Conservation (phyloP, 352 stramenopile genomes). For the Globisporangium canariense region DNA sequence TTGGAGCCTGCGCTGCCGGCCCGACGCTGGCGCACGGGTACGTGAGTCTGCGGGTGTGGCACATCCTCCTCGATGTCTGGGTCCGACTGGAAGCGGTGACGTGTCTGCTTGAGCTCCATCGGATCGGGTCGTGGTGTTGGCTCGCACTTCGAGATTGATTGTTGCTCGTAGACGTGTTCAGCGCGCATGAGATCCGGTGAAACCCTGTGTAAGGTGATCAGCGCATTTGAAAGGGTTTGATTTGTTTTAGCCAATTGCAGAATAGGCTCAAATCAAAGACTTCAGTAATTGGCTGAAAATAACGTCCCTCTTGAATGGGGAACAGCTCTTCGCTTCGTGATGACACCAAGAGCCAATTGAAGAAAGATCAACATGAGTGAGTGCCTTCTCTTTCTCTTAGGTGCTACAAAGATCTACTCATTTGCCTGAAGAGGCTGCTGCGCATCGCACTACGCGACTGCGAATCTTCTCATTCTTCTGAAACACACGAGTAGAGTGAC, state of each 20-base stretch:
- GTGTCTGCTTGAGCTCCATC: slow-evolving; percentile 12
- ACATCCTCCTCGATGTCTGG: slow-evolving; percentile 21
- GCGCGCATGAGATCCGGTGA: not conserved
- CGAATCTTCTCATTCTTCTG: too few relatives aligned
- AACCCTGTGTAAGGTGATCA: not conserved
- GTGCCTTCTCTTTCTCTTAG: too few relatives aligned
- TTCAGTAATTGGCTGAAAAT: too few relatives aligned
- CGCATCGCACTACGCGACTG: too few relatives aligned
- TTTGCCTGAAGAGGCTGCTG: too few relatives aligned
- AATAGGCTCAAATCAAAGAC: not conserved
- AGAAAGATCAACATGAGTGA: too few relatives aligned
- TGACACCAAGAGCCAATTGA: too few relatives aligned
- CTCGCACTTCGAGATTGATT: not conserved
- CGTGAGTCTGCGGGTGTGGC: slow-evolving; percentile 1
- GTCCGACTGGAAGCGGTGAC: slow-evolving; percentile 25
- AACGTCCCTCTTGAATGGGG: too few relatives aligned
- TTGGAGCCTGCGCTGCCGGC: not conserved
- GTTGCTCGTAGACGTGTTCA: slow-evolving; percentile 1
- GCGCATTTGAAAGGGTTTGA: not conserved
- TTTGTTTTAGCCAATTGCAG: not conserved
- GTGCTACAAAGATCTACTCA: too few relatives aligned
- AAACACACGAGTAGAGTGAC: too few relatives aligned
- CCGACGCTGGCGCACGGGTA: not conserved
- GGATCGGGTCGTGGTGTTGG: not conserved
- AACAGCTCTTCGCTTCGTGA: too few relatives aligned